These are phyloP conservation scores for Turnera subulata DNA, from an alignment of 345 rosid genomes.

Conservation along the genomic window DNA sequence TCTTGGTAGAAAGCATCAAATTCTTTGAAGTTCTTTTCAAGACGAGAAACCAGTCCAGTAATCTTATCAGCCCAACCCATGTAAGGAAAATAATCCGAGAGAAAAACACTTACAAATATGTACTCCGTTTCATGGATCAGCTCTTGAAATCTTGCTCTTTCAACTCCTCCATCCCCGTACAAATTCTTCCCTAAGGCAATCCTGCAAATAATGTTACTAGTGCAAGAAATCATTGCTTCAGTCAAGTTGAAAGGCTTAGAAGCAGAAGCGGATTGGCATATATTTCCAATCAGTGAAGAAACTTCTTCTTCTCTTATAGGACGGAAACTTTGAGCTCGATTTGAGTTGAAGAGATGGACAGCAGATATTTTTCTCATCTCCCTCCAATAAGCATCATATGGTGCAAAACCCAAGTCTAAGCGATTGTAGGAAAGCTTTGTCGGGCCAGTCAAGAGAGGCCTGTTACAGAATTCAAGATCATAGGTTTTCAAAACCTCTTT, in stretches of 20 bases:
- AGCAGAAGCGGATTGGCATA: slow-evolving; percentile 7
- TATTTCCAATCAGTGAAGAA: slow-evolving; percentile 22
- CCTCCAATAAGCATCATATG: slow-evolving; percentile 45
- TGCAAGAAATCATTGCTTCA: slow-evolving; percentile 14
- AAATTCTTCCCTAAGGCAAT: slow-evolving; percentile 42
- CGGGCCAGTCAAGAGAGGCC: slow-evolving; percentile 5
- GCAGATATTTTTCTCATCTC: slow-evolving; percentile 37
- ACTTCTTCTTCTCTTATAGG: slow-evolving; percentile 45
- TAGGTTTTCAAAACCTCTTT: slow-evolving; percentile 4
- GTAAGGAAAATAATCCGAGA: slow-evolving; percentile 39
- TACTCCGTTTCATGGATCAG: slow-evolving; percentile 27
- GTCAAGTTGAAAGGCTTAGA: background rate
- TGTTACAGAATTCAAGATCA: background rate
- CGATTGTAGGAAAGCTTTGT: slow-evolving; percentile 4
- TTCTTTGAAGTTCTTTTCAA: slow-evolving; percentile 30
- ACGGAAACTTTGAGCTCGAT: slow-evolving; percentile 25
- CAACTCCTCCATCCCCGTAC: slow-evolving; percentile 27
- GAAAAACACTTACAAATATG: slow-evolving; percentile 32
- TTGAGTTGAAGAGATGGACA: slow-evolving; percentile 35
- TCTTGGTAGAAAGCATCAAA: slow-evolving; percentile 39
- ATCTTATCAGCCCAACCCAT: slow-evolving; percentile 43
- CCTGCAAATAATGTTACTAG: slow-evolving; percentile 18
- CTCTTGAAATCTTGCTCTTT: slow-evolving; percentile 19
- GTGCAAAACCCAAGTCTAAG: slow-evolving; percentile 4
- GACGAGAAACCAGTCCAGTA: slow-evolving; percentile 24